Evolutionary conservation across 257 asterid species (phyloP), one percentile per base, ranked within the genome.

Genomic region (Gynochthodes officinalis): DNA sequence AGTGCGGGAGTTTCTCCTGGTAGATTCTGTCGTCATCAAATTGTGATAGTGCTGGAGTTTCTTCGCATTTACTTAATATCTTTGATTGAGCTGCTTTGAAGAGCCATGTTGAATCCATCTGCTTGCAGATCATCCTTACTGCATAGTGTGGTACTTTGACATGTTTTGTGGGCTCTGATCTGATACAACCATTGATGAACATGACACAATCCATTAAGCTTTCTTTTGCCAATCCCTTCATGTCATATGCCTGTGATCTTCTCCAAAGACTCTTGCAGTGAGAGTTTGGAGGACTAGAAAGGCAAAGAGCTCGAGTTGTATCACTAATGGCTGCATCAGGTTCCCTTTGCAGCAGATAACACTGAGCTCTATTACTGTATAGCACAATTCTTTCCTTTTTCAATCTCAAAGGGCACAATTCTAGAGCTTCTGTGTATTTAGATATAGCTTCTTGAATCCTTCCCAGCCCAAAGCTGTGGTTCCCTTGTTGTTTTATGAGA

Each of bases 221-320:
- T 79, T 89, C 95, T 66, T 85, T 92, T 74, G 87, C 89, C 87
- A 89, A 81, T 53, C 96, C 95, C 79, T 87, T 92, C 81, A 87
- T 79, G 77, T 92, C 96, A 81, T 87, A 92, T 2, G 98, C 96
- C 67, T 84, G 90, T 58, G 97, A 86, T 76, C 97, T 86, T 59
- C 81, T 84, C 98, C 96, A 89, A 10, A 92, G 91, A 71, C 96
- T 89, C 46, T 81, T 84, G 52, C 79, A 62, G 44, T 92, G 97
- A 37, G 90, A 85, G 46, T 92, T 92, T 21, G 92, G 86, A 75
- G 98, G 97, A 43, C 49, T 75, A 8, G 89, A 83, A 37, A 92
- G 84, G 82, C 88, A 83, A 64, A 92, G 90, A 23, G 96, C 98
- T 60, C 92, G 77, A 6, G 98, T 92, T 71, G 97, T 72, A 66